Percentiles rank a stretch among this genome's conserved stretches.
phyloP scores from a whole-genome alignment of 805 yeast genomes.

The Nakazawaea sp. region DNA sequence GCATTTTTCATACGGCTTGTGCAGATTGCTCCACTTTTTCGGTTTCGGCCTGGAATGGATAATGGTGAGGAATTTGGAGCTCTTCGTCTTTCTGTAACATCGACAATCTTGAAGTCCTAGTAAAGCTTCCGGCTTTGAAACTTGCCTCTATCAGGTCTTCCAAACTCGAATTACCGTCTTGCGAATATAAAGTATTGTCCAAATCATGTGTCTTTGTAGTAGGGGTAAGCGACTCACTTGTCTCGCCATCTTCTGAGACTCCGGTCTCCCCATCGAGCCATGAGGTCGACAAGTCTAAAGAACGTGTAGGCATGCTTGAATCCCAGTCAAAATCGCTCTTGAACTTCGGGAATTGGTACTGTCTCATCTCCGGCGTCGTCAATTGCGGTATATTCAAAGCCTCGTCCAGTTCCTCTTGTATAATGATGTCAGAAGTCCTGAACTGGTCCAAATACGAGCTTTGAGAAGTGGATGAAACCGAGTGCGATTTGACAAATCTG shows the following conservation, averaged over 20 bases:
- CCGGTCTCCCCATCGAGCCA: not conserved
- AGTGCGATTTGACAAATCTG: not conserved
- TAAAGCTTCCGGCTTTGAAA: slow-evolving; percentile 20
- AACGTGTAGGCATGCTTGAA: not conserved
- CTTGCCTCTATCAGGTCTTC: slow-evolving; percentile 8
- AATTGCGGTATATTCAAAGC: slow-evolving; percentile 16
- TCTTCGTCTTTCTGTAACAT: not conserved
- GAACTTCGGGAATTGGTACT: not conserved
- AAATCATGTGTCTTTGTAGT: not conserved
- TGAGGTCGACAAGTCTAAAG: not conserved
- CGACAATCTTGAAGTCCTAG: slow-evolving; percentile 19
- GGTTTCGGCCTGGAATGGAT: too few relatives aligned
- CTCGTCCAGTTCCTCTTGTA: slow-evolving; percentile 16
- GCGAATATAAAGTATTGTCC: not conserved
- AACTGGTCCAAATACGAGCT: slow-evolving; percentile 2
- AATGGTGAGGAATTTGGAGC: too few relatives aligned
- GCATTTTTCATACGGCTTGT: too few relatives aligned
- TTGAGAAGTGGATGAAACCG: not conserved
- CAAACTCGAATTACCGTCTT: not conserved
- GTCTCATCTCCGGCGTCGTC: not conserved
- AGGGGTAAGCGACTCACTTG: too few relatives aligned
- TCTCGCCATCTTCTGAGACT: not conserved
- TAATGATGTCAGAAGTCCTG: slow-evolving; percentile 6
- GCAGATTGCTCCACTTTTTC: too few relatives aligned
- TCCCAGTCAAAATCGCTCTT: not conserved